phyloP scores from a whole-genome alignment of 2,329 filamentous ascomycete genomes.

The Chaetomium sp. region DNA sequence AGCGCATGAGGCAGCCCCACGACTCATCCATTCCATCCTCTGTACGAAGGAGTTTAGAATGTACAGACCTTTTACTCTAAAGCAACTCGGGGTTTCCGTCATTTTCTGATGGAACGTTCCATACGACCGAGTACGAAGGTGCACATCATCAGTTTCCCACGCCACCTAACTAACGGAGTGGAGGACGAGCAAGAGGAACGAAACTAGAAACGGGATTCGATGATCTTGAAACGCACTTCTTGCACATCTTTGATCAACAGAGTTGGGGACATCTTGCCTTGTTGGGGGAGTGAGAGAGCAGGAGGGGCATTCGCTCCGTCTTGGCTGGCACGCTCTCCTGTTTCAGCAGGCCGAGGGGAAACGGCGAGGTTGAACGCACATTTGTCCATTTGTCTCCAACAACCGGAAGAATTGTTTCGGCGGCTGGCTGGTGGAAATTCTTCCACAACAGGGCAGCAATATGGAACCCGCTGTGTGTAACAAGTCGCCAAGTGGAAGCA shows the following conservation, averaged over 20 bases:
- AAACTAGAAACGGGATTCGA: no score
- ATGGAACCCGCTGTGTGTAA: no score
- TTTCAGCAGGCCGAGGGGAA: slow-evolving; percentile 12
- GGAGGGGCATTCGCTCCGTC: neutral
- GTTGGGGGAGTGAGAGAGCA: neutral
- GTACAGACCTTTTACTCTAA: no score
- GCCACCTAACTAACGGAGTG: no score
- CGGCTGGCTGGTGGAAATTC: neutral
- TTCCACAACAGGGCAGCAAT: neutral
- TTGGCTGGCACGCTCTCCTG: slow-evolving; percentile 13
- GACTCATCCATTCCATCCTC: no score
- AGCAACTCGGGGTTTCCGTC: no score
- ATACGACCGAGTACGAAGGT: no score
- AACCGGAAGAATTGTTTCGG: neutral
- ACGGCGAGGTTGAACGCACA: neutral
- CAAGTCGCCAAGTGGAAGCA: no score
- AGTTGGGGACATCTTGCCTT: neutral
- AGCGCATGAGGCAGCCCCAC: neutral
- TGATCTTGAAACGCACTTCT: no score
- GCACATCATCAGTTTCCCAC: no score
- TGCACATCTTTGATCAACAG: neutral
- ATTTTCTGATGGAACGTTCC: slow-evolving; percentile 5
- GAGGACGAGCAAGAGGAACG: no score
- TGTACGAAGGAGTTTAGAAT: no score
- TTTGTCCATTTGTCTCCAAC: slow-evolving; percentile 4